These are phyloP conservation scores for Penicillium angulare DNA, from an alignment of 495 filamentous ascomycete genomes.

Conservation along the genomic window DNA sequence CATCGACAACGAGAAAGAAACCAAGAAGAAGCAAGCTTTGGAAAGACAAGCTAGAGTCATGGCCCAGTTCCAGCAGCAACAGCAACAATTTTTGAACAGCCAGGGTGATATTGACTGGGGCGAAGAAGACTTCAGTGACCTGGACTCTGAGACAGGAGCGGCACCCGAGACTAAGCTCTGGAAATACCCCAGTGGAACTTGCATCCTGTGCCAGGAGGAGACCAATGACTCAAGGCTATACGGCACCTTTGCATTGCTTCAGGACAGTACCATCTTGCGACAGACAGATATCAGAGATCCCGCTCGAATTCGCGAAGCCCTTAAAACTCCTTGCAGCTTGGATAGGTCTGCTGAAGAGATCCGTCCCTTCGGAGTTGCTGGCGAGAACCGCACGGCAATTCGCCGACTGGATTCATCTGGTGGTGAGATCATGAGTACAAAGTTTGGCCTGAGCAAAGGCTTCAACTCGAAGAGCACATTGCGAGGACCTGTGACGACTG, in stretches of 20 bases:
- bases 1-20: slow-evolving; percentile 68
- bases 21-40: slow-evolving; percentile 83
- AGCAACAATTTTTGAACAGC: slow-evolving; percentile 86
- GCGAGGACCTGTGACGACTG: slow-evolving; percentile 80
- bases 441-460: slow-evolving; percentile 83
- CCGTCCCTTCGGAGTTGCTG: slow-evolving; percentile 85
- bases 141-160: slow-evolving; percentile 55
- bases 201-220: slow-evolving; percentile 95
- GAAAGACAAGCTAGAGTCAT: slow-evolving; percentile 90
- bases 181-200: slow-evolving; percentile 93
- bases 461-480: slow-evolving; percentile 67
- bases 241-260: slow-evolving; percentile 87
- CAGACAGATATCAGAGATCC: slow-evolving; percentile 78
- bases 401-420: slow-evolving; percentile 72
- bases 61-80: slow-evolving; percentile 96
- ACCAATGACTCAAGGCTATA: slow-evolving; percentile 85
- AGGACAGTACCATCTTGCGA: slow-evolving; percentile 81
- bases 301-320: slow-evolving; percentile 81
- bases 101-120: slow-evolving; percentile 86
- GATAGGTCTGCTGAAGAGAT: slow-evolving; percentile 79
- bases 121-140: slow-evolving; percentile 68
- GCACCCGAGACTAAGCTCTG: slow-evolving; percentile 68
- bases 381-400: slow-evolving; percentile 77
- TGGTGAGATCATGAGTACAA: slow-evolving; percentile 65
- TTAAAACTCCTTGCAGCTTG: slow-evolving; percentile 71